These are phyloP conservation scores for Kodamaea leandrae DNA, from an alignment of 805 yeast genomes.

Conservation along the genomic window DNA sequence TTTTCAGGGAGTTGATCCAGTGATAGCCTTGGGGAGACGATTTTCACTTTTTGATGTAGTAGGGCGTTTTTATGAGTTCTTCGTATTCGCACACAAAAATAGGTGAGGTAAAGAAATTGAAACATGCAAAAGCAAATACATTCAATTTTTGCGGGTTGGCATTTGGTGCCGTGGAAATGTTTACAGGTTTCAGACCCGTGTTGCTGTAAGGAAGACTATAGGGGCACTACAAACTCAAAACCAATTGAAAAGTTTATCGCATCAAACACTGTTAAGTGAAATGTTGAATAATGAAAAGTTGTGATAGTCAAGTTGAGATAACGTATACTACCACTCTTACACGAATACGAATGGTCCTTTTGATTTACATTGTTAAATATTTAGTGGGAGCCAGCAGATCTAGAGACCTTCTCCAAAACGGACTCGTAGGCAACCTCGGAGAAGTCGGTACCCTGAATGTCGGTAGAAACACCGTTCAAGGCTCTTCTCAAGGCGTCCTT, in stretches of 20 bases:
- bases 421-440: conserved; percentile 95
- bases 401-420: conserved; percentile 84
- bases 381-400: conserved; percentile 34
- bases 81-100: not conserved
- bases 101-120: no score
- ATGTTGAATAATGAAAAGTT: not conserved
- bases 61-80: not conserved
- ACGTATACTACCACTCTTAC: no score
- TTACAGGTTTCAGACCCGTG: no score
- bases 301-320: no score
- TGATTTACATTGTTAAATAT: not conserved
- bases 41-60: not conserved
- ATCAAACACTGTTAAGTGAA: not conserved
- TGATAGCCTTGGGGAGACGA: not conserved
- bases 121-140: no score
- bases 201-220: no score
- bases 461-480: conserved; percentile 89
- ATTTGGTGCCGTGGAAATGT: no score
- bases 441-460: conserved; percentile 96
- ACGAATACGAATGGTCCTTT: no score
- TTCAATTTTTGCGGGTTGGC: not conserved
- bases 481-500: conserved; percentile 98
- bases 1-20: not conserved
- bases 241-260: no score
- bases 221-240: no score